Conservation (phyloP, 129 eudicot genomes). For the Artemisia argyi region DNA sequence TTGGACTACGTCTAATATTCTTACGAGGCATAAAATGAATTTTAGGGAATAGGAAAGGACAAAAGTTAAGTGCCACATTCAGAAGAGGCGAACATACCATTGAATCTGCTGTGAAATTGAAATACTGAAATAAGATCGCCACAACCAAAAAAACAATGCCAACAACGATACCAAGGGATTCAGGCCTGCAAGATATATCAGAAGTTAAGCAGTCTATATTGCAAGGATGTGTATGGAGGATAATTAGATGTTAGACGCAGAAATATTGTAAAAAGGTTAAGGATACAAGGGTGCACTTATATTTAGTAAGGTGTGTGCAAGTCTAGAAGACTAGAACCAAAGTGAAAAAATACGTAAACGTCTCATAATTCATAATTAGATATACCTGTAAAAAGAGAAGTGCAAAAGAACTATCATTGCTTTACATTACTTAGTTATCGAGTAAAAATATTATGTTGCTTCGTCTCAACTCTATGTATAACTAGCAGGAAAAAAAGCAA, state of each 20-base stretch:
- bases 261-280: background rate
- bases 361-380: no score
- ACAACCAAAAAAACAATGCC: conserved; percentile 87
- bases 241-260: background rate
- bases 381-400: no score
- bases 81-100: conserved; percentile 47
- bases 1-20: background rate
- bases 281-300: no score
- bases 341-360: no score
- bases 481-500: no score
- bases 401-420: no score
- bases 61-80: conserved; percentile 18
- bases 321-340: no score
- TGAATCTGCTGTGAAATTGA: conserved; percentile 87
- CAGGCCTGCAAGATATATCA: conserved; percentile 75
- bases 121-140: conserved; percentile 77
- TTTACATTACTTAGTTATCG: no score
- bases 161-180: conserved; percentile 86
- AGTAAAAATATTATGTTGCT: no score
- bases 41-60: background rate
- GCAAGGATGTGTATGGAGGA: background rate
- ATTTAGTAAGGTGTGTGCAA: no score
- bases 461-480: no score
- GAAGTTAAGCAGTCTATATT: background rate
- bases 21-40: no score